Percentiles rank a stretch among this genome's conserved stretches.
These are phyloP conservation scores for Cyclotella choctawhatcheeana DNA, from an alignment of 108 stramenopile species.

Conservation along the genomic window DNA sequence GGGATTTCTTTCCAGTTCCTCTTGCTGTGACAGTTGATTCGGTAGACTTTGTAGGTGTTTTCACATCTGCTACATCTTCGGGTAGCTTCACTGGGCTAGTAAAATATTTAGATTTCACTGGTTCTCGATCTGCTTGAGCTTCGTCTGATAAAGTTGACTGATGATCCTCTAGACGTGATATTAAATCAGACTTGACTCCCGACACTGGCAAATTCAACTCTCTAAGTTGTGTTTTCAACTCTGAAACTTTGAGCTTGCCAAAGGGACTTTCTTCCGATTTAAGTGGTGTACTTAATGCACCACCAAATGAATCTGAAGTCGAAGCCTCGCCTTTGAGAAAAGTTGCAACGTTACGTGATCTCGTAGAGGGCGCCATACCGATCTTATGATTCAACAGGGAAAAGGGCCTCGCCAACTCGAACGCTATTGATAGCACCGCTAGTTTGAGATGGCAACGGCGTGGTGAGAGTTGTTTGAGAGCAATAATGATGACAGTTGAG, in stretches of 20 bases:
- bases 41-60: conserved; percentile 11
- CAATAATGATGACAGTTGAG: conserved; percentile 14
- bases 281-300: not conserved
- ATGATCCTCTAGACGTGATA: conserved; percentile 25
- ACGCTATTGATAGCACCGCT: conserved; percentile 18
- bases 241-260: conserved; percentile 27
- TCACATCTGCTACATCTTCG: not conserved
- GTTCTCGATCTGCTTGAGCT: conserved; percentile 3
- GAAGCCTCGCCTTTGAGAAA: conserved; percentile 6
- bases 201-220: conserved; percentile 28
- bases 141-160: conserved; percentile 1
- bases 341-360: conserved; percentile 14
- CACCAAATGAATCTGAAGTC: not conserved
- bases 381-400: not conserved
- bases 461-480: not conserved
- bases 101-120: conserved; percentile 39
- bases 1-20: conserved; percentile 9
- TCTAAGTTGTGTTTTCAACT: conserved; percentile 34
- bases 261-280: conserved; percentile 11
- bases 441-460: conserved; percentile 15
- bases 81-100: not conserved
- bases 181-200: conserved; percentile 34
- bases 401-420: conserved; percentile 15
- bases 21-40: conserved; percentile 15
- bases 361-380: conserved; percentile 46